Evolutionary conservation across 495 filamentous ascomycete species (phyloP).

Genomic region (Darksidea phi): DNA sequence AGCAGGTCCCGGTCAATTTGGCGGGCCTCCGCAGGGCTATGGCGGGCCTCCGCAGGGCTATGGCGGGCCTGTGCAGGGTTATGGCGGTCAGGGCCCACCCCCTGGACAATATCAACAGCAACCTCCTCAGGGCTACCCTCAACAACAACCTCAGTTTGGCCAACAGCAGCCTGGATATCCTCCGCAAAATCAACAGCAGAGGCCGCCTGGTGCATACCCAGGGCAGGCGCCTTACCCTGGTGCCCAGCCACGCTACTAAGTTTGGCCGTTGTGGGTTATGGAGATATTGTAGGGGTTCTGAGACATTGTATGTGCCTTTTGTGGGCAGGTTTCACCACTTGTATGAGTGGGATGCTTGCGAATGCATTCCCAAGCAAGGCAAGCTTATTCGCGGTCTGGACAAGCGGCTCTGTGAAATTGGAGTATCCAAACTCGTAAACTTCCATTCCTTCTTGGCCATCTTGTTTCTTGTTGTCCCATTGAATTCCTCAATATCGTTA

Average conservation of each 20-base stretch:
- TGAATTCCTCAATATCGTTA: no score
- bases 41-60: constrained; percentile 15
- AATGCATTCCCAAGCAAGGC: no score
- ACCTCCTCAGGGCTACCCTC: constrained; percentile 28
- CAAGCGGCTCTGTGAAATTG: no score
- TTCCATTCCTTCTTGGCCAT: no score
- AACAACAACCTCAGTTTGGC: background rate
- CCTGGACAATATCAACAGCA: background rate
- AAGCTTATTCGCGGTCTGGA: no score
- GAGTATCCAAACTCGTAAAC: no score
- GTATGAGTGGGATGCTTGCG: no score
- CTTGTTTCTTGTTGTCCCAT: no score
- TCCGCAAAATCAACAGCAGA: background rate
- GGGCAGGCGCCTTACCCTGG: background rate
- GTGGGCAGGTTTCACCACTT: no score
- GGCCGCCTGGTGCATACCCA: background rate
- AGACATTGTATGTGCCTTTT: no score
- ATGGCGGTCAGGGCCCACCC: constrained; percentile 1
- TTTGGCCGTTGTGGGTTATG: no score
- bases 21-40: constrained; percentile 36
- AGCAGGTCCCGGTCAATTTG: constrained; percentile 43
- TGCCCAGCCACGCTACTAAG: background rate
- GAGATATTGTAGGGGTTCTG: no score
- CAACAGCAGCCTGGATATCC: background rate
- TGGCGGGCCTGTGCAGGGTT: constrained; percentile 11